These are phyloP conservation scores for Globisporangium parvum DNA, from an alignment of 352 stramenopile genomes.

Conservation along the genomic window DNA sequence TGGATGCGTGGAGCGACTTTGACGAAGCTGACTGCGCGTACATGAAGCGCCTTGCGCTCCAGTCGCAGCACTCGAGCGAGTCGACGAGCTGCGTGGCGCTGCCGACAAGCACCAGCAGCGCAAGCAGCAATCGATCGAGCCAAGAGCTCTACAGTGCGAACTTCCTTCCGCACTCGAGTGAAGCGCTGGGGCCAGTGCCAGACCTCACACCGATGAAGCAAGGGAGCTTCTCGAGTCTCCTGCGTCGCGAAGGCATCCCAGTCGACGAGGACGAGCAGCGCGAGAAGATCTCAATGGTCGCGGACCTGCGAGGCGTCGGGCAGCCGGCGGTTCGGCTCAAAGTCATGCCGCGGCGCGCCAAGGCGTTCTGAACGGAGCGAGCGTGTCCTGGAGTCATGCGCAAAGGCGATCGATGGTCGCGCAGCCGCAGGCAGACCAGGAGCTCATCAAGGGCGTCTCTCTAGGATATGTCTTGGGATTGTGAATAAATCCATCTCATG, in stretches of 20 bases:
- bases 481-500: not conserved
- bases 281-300: slow-evolving; percentile 21
- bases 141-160: not conserved
- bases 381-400: not conserved
- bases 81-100: not conserved
- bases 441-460: too few species aligned
- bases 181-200: slow-evolving; percentile 6
- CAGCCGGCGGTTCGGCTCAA: slow-evolving; percentile 13
- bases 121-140: not conserved
- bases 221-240: slow-evolving; percentile 38
- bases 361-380: not conserved
- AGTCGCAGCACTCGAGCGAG: not conserved
- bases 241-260: slow-evolving; percentile 37
- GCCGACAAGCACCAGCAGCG: not conserved
- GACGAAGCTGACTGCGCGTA: slow-evolving; percentile 40
- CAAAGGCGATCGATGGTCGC: too few species aligned
- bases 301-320: slow-evolving; percentile 34
- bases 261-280: slow-evolving; percentile 40
- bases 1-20: slow-evolving; percentile 31
- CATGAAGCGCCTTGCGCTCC: slow-evolving; percentile 28
- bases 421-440: too few species aligned
- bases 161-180: not conserved
- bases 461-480: too few species aligned
- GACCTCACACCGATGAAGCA: slow-evolving; percentile 31
- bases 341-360: slow-evolving; percentile 3